Evolutionary conservation across 1,139 yeast genomes (phyloP), one percentile per base, ranked within the genome.

Genomic region (Groenewaldozyma sp.): DNA sequence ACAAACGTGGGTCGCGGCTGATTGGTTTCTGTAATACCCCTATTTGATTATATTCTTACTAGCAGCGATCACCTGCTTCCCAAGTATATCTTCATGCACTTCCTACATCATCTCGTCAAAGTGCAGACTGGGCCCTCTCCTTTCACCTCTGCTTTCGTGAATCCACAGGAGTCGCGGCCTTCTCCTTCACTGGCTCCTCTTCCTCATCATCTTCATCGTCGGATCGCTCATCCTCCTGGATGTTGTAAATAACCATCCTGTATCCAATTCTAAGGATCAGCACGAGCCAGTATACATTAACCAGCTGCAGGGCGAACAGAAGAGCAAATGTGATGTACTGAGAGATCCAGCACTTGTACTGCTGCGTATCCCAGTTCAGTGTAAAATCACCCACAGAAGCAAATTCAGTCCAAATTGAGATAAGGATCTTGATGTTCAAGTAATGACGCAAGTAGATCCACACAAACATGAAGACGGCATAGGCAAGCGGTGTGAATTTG

Each of bases 341-440:
- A 14, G 97, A 82, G 50, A 93, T 83, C 80, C 84, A 86, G 65
- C 97, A 91, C 64, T 93, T 91, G 68, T 88, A 91, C 61, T 88
- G 95, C 59, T 87, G 91, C 24, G 93, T 79, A n/a, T 73, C 84
- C 78, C 88, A 91, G 65, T 86, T 78, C 52, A 93, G 70, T 42
- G 72, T 73, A 65, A 71, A 87, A 45, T 79, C 78, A 35, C 97
- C 97, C 27, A 84, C 86, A 2, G 93, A 75, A 49, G 70, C 73
- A 63, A 83, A 91, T 59, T 87, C 94, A 20, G 96, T 87, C 40
- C 82, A 67, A 26, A 91, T 80, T 1, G 97, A 87, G 82, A 84
- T 84, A 51, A 91, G 70, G 46, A 91, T 82, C 54, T 68, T 74
- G 47, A 88, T 55, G 61, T 88, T 91, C 49, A 87, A 63, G 59